A percentile compares a stretch with the other conserved stretches of the same genome.
Evolutionary conservation across 192 early-diverging fungal genomes (phyloP).

Genomic region (Coemansia sp.): DNA sequence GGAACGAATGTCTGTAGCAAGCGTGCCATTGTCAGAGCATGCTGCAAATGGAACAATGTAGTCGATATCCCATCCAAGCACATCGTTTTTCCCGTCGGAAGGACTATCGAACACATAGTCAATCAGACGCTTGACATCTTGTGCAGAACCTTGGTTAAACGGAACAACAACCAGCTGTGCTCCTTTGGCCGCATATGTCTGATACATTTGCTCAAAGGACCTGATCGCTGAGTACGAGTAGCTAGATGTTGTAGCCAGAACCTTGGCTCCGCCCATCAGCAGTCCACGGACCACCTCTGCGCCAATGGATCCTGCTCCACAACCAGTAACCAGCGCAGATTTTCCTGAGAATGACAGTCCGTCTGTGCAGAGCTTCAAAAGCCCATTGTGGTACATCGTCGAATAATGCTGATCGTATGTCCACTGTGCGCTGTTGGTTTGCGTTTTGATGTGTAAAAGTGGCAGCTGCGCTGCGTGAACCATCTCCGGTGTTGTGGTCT

Average conservation of each 20-base stretch:
- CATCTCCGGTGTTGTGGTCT: background rate
- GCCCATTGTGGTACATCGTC: constrained; percentile 64
- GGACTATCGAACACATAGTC: constrained; percentile 72
- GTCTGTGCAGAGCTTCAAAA: constrained; percentile 67
- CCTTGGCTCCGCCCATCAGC: constrained; percentile 83
- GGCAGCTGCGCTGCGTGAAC: background rate
- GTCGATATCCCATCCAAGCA: constrained; percentile 87
- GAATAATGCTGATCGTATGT: background rate
- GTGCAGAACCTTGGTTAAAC: constrained; percentile 88
- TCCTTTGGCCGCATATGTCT: constrained; percentile 79
- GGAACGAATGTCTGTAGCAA: constrained; percentile 79
- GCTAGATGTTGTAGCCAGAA: constrained; percentile 87
- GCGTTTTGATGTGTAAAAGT: background rate
- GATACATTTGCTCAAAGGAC: constrained; percentile 88
- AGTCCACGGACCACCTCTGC: constrained; percentile 82
- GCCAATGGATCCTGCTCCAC: constrained; percentile 88
- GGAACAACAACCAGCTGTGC: constrained; percentile 88
- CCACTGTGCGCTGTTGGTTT: background rate
- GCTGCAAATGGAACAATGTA: constrained; percentile 93
- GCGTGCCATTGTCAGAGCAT: constrained; percentile 80
- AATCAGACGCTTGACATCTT: constrained; percentile 75
- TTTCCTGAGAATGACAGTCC: constrained; percentile 84
- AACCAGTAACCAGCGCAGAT: constrained; percentile 84
- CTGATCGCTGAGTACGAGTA: constrained; percentile 75
- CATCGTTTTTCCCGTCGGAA: constrained; percentile 54